phyloP scores from a whole-genome alignment of 768 basidiomycete genomes.

The Cyathus striatus region DNA sequence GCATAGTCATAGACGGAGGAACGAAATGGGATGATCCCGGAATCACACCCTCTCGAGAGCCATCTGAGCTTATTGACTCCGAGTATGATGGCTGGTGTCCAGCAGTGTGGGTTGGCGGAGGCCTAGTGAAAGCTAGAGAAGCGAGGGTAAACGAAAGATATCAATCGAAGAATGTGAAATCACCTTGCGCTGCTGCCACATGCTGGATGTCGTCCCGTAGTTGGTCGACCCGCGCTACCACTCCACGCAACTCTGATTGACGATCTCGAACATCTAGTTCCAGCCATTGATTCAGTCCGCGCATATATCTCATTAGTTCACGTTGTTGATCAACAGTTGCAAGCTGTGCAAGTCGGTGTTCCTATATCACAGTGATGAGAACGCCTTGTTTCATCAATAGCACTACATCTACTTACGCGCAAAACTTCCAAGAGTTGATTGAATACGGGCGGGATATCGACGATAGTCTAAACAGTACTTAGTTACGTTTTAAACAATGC shows the following conservation, averaged over 20 bases:
- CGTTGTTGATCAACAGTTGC: constrained; percentile 77
- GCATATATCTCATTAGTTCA: constrained; percentile 77
- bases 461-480: constrained; percentile 39
- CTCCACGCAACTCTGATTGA: constrained; percentile 64
- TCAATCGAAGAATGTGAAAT: not conserved
- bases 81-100: not conserved
- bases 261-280: constrained; percentile 75
- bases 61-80: not conserved
- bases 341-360: constrained; percentile 68
- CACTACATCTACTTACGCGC: constrained; percentile 52
- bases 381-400: too few species aligned
- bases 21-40: not conserved
- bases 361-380: too few species aligned
- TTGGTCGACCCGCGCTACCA: constrained; percentile 56
- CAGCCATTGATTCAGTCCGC: constrained; percentile 73
- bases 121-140: too few species aligned
- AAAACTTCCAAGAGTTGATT: constrained; percentile 67
- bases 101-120: not conserved
- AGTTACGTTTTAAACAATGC: constrained; percentile 1
- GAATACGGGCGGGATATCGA: constrained; percentile 58
- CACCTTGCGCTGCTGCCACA: constrained; percentile 29
- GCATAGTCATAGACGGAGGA: not conserved
- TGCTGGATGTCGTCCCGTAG: constrained; percentile 35
- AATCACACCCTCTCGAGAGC: not conserved
- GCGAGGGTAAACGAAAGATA: too few species aligned